These are phyloP conservation scores for Rhizopogon salebrosus DNA, from an alignment of 768 basidiomycete genomes.

Conservation along the genomic window DNA sequence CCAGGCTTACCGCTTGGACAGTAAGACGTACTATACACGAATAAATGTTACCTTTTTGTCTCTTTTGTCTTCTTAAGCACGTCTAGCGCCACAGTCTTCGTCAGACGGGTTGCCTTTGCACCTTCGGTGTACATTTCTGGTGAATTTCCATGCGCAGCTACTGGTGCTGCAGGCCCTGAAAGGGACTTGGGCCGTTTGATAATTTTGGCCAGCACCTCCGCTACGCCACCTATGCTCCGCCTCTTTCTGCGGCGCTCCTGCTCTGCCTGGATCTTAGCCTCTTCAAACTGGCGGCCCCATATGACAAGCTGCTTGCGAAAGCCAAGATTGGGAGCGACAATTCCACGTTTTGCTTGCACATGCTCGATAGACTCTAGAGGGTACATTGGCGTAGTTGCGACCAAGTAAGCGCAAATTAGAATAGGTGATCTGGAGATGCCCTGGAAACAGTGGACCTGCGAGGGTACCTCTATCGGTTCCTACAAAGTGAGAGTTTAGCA, in stretches of 20 bases:
- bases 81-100: not conserved
- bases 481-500: not conserved
- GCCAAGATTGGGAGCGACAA: constrained; percentile 63
- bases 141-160: not conserved
- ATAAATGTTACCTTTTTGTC: not conserved
- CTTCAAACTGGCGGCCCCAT: constrained; percentile 29
- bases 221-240: constrained; percentile 1
- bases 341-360: constrained; percentile 49
- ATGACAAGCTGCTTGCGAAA: constrained; percentile 54
- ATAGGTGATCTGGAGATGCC: constrained; percentile 75
- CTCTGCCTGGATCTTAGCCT: constrained; percentile 14
- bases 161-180: not conserved
- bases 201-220: constrained; percentile 5
- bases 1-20: not conserved
- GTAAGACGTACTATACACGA: not conserved
- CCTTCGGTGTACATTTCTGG: not conserved
- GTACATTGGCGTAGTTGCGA: constrained; percentile 46
- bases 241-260: constrained; percentile 12
- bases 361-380: constrained; percentile 50
- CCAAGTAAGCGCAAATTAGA: constrained; percentile 68
- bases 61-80: not conserved
- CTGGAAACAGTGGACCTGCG: constrained; percentile 71
- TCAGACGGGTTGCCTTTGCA: not conserved
- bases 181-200: not conserved
- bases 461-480: not conserved